phyloP scores from a whole-genome alignment of 345 rosid genomes.

The Abelmoschus esculentus region DNA sequence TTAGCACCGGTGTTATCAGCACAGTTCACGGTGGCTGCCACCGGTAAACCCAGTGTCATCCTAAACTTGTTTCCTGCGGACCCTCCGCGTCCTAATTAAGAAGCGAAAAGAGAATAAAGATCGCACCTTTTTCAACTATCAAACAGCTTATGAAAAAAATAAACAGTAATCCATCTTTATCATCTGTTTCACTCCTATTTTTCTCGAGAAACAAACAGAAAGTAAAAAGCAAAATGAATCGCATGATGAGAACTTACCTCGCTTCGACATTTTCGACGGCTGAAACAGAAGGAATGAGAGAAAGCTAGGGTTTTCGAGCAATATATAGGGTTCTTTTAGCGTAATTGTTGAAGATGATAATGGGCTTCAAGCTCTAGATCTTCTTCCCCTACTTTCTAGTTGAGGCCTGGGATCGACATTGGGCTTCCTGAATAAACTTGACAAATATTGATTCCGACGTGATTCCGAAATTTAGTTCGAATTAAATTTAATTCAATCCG shows the following conservation, averaged over 20 bases:
- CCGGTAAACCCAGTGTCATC: background rate
- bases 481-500: too few species aligned
- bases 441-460: too few species aligned
- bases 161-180: background rate
- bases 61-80: background rate
- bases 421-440: background rate
- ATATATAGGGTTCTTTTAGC: slow-evolving; percentile 6
- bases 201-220: background rate
- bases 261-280: slow-evolving; percentile 80
- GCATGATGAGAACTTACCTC: slow-evolving; percentile 33
- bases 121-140: background rate
- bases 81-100: background rate
- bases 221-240: background rate
- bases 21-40: background rate
- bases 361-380: background rate
- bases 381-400: background rate
- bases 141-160: background rate
- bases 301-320: slow-evolving; percentile 16
- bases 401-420: background rate
- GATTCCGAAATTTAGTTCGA: too few species aligned
- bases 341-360: background rate
- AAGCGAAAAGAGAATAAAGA: background rate
- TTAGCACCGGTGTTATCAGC: background rate
- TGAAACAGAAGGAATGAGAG: background rate
- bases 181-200: background rate